phyloP scores from a whole-genome alignment of 2,329 filamentous ascomycete genomes.

The Teratosphaeria zuluensis region DNA sequence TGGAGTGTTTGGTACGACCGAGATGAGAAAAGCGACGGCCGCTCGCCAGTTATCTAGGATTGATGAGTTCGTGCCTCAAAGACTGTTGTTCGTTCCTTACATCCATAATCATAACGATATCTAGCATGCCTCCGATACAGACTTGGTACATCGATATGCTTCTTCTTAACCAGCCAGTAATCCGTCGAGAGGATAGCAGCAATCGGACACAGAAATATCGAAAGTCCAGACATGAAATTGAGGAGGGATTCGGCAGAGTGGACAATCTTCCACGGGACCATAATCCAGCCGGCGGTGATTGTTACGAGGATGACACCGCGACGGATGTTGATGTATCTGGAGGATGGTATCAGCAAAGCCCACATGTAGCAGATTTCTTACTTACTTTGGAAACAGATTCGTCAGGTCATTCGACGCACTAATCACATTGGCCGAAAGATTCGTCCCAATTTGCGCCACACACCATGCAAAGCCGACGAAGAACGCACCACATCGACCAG shows the following conservation, averaged over 20 bases:
- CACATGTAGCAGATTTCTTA: too few species aligned
- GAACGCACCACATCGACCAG: slow-evolving; percentile 24
- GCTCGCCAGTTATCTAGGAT: slow-evolving; percentile 41
- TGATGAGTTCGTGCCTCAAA: too few species aligned
- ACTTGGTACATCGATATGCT: slow-evolving; percentile 38
- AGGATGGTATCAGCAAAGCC: slow-evolving; percentile 26
- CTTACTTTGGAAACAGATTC: slow-evolving; percentile 42
- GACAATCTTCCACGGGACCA: slow-evolving; percentile 57
- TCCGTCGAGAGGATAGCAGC: slow-evolving; percentile 47
- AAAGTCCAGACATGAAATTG: slow-evolving; percentile 50
- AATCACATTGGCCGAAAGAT: slow-evolving; percentile 45
- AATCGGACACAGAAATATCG: slow-evolving; percentile 56
- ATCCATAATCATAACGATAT: slow-evolving; percentile 43
- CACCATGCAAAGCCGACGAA: slow-evolving; percentile 37
- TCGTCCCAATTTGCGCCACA: slow-evolving; percentile 43
- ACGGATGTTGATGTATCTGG: slow-evolving; percentile 7
- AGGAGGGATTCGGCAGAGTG: slow-evolving; percentile 49
- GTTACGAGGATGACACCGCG: slow-evolving; percentile 36
- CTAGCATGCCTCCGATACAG: slow-evolving; percentile 42
- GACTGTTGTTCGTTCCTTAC: slow-evolving; percentile 30
- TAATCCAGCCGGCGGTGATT: slow-evolving; percentile 26
- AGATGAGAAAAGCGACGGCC: slow-evolving; percentile 46
- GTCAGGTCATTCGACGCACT: slow-evolving; percentile 46
- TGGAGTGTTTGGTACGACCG: slow-evolving; percentile 48
- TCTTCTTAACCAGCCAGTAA: slow-evolving; percentile 46